Conservation (phyloP, 2,329 filamentous ascomycete species). For the Penicillium sp. region DNA sequence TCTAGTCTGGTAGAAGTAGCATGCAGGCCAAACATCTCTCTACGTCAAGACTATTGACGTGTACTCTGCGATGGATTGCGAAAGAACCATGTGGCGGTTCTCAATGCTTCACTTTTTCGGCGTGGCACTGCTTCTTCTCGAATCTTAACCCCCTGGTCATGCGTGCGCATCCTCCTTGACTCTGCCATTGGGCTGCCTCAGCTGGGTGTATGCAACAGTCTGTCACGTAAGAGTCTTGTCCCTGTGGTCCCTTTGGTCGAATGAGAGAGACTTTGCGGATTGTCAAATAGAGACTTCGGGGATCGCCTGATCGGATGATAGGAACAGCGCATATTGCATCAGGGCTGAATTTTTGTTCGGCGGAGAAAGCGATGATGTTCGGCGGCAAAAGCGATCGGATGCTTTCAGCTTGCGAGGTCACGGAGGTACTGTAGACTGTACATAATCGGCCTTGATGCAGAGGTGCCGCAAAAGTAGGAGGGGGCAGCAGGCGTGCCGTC, state of each 20-base stretch:
- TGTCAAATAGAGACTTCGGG: background rate
- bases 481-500: no score
- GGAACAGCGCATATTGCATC: background rate
- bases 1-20: background rate
- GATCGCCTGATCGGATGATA: no score
- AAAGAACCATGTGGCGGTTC: background rate
- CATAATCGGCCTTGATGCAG: no score
- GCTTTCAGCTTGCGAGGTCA: no score
- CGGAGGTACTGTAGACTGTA: background rate
- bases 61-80: background rate
- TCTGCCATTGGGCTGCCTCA: background rate
- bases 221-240: background rate
- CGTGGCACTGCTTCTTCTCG: background rate
- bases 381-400: no score
- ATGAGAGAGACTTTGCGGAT: background rate
- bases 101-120: background rate
- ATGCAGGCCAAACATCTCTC: background rate
- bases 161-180: background rate
- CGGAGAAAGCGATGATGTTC: no score
- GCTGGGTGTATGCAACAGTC: background rate
- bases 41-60: background rate
- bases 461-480: no score
- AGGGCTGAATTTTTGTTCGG: background rate
- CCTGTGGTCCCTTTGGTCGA: background rate
- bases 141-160: background rate